A percentile compares a stretch with the other conserved stretches of the same genome.
These are phyloP conservation scores for Taiozyma sp. DNA, from an alignment of 1,139 yeast genomes.

Conservation along the genomic window DNA sequence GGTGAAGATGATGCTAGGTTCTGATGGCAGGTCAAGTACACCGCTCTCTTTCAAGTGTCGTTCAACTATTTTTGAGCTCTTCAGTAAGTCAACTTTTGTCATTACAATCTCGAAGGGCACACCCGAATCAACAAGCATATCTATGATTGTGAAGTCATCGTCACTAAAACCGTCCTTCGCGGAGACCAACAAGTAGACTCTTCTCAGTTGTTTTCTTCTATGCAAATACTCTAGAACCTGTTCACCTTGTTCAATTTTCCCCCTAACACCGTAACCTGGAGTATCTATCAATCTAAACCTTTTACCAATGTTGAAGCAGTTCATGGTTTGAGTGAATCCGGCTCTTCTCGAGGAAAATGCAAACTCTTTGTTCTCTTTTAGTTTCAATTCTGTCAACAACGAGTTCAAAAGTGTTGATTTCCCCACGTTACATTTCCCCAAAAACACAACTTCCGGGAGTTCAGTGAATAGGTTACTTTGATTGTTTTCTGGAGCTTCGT, in stretches of 20 bases:
- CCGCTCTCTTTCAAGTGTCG: constrained; percentile 25
- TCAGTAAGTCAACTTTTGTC: constrained; percentile 64
- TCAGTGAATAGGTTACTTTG: constrained; percentile 10
- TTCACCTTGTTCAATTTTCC: constrained; percentile 58
- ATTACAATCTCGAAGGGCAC: constrained; percentile 67
- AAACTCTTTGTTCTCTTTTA: constrained; percentile 30
- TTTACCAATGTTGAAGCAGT: constrained; percentile 63
- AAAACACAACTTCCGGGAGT: constrained; percentile 62
- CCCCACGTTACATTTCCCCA: constrained; percentile 84
- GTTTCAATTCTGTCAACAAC: constrained; percentile 32
- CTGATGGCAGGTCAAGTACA: constrained; percentile 23
- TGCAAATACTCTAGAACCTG: constrained; percentile 57
- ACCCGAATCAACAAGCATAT: constrained; percentile 46
- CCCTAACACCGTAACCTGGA: constrained; percentile 81
- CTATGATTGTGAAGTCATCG: constrained; percentile 49
- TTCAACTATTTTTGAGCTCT: constrained; percentile 18
- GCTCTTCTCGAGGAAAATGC: constrained; percentile 58
- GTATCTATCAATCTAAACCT: constrained; percentile 66
- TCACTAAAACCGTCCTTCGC: constrained; percentile 49
- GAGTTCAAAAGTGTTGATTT: constrained; percentile 71
- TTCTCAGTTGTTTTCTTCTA: constrained; percentile 45
- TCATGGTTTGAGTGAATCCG: constrained; percentile 74
- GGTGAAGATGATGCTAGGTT: constrained; percentile 35
- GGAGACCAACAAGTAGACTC: constrained; percentile 59
- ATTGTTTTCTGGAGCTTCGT: not conserved